Evolutionary conservation across 805 yeast species (phyloP), one percentile per base, ranked within the genome.

Genomic region (Spencermartinsiella europaea): DNA sequence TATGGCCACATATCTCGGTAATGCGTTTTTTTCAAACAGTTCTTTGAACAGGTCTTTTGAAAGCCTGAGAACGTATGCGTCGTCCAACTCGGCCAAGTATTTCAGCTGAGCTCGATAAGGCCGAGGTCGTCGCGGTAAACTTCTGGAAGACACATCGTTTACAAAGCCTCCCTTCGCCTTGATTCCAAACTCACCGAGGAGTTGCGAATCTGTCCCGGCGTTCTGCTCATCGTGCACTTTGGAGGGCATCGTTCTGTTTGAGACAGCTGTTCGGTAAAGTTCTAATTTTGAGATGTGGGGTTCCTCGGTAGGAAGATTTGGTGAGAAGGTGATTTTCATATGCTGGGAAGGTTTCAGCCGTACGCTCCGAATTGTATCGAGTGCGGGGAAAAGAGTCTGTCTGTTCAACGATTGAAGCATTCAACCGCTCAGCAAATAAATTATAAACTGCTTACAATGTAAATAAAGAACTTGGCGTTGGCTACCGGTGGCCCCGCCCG

Each of bases 41-140:
- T 50, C 48, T 16, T 37, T 22, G 25, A 39, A 50, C 10, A 50
- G 28, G 37, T 50, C 53, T 4, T 20, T 33, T n/a, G 50, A 43
- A 8, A 50, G 34, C 22, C 16, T 22, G 2, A 50, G 38, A 12
- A 37, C 40, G 25, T 49, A 48, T 22, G 33, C 19, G 19, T 46
- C 21, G 19, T 46, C 21, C 17, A 42, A 21, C 15, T n/a, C 17
- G 17, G 40, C 8, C 12, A 17, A 7, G 19, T 37, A 37, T 15
- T 17, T 20, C 27, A 37, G 8, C 5, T 17, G 7, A 7, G 22
- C 40, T 8, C 27, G 17, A n/a, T 37, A 37, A 5, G 31, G 31
- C 31, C 31, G 31, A 25, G 31, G 31, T 25, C 12, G 31, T 25
- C 12, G 31, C 31, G 31, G n/a, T n/a, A n/a, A n/a, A n/a, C n/a